A percentile compares a stretch with the other conserved stretches of the same genome.
Conservation (phyloP, 208 protist genomes). For the Jaenimonas drosophilae region DNA sequence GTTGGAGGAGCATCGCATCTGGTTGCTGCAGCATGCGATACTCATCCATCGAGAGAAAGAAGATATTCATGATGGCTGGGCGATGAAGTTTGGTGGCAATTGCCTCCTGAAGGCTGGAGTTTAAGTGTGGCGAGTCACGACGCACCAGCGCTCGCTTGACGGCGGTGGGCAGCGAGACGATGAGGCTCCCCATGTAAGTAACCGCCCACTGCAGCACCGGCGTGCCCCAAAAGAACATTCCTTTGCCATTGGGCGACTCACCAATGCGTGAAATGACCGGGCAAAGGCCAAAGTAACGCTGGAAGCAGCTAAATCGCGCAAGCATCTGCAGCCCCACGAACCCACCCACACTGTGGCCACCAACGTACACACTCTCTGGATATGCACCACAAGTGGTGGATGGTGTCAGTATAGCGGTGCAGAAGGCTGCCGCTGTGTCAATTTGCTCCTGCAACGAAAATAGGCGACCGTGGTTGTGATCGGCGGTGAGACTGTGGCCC, state of each 20-base stretch:
- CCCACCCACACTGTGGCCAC: conserved; percentile 75
- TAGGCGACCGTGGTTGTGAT: conserved; percentile 41
- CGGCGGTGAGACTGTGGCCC: conserved; percentile 50
- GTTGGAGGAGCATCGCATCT: conserved; percentile 27
- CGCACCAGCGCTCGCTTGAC: conserved; percentile 11
- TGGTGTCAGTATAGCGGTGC: conserved; percentile 9
- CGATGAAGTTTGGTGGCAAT: conserved; percentile 18
- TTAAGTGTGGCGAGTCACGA: conserved; percentile 3
- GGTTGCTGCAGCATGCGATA: conserved; percentile 34
- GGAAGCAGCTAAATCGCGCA: conserved; percentile 20
- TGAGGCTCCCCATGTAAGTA: conserved; percentile 13
- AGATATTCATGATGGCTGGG: conserved; percentile 22
- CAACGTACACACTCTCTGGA: conserved; percentile 35
- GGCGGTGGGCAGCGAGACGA: conserved; percentile 14
- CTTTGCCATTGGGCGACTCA: conserved; percentile 45
- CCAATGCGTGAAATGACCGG: conserved; percentile 45
- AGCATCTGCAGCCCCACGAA: conserved; percentile 59
- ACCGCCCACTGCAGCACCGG: conserved; percentile 19
- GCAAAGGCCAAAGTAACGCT: conserved; percentile 55
- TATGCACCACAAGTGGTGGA: conserved; percentile 17
- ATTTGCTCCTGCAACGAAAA: conserved; percentile 66
- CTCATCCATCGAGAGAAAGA: conserved; percentile 48
- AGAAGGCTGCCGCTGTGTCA: conserved; percentile 45
- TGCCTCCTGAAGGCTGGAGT: conserved; percentile 7
- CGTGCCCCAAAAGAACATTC: conserved; percentile 18